Evolutionary conservation across 768 basidiomycete genomes (phyloP).

Genomic region (Boletus bicolor): DNA sequence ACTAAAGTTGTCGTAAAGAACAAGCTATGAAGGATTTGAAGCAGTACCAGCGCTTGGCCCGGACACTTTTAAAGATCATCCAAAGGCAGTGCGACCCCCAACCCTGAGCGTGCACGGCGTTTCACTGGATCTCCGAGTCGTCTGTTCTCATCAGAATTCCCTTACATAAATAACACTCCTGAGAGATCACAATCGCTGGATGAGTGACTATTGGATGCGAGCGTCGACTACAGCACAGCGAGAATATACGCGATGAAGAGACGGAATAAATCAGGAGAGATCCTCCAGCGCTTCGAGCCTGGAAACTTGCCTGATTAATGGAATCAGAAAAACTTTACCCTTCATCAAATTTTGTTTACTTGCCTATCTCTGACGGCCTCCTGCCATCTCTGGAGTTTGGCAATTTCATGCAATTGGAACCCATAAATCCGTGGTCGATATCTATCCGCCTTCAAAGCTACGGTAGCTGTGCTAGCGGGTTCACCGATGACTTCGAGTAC

Average conservation of each 20-base stretch:
- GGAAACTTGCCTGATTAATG: constrained; percentile 40
- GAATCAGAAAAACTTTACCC: constrained; percentile 4
- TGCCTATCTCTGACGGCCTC: constrained; percentile 87
- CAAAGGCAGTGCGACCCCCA: background rate
- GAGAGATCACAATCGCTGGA: background rate
- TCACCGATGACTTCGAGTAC: constrained; percentile 58
- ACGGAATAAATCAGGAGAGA: constrained; percentile 20
- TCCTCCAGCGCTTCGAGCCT: constrained; percentile 49
- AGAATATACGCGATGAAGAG: constrained; percentile 1
- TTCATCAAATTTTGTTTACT: constrained; percentile 1
- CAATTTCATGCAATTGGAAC: constrained; percentile 92
- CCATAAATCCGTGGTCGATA: constrained; percentile 95
- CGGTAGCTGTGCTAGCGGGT: constrained; percentile 71
- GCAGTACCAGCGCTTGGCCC: background rate
- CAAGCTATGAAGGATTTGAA: background rate
- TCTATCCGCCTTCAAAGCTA: constrained; percentile 85
- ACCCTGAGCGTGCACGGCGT: background rate
- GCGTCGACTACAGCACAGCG: constrained; percentile 6
- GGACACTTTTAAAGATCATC: background rate
- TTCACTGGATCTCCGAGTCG: background rate
- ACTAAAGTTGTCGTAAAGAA: background rate
- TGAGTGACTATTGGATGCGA: background rate
- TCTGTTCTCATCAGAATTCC: background rate
- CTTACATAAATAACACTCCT: background rate
- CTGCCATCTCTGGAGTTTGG: constrained; percentile 94